Base-by-base conservation (phyloP, 192 early-diverging fungal species). In the Chytriomyces sp. region DNA sequence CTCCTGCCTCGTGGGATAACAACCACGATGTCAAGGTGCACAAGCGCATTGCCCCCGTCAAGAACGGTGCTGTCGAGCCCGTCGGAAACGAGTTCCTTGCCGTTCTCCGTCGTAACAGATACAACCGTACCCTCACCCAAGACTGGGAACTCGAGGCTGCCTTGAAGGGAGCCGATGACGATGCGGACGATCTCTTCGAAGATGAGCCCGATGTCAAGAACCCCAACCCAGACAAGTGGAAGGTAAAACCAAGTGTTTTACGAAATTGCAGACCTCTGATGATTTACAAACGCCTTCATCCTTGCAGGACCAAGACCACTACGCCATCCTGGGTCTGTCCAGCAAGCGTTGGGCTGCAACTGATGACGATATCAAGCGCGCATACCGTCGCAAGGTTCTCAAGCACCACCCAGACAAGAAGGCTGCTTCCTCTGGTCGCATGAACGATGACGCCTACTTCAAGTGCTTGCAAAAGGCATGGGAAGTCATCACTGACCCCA, bases 341-440 rank as follows among this genome's bases (percentile, higher is more conserved):
- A 91, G 91, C 80, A 87, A 94, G 77, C 89, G 98, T 61, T 97
- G 90, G 84, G 86, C 84, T 57, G 98, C 96, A 64, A 95, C 90
- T 13, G 92, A 96, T 60, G 97, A 97, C 48, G 93, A 99, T 77
- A 94, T 99, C 82, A 94, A 96, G 88, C 88, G 89, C 70, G 92
- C 95, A 26, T 91, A 96, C 84, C 92, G 95, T 79, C 86, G 89
- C 68, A 98, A 97, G 91, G 98, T 98, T 47, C 91, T 99, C 65
- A 93, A 93, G 61, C 96, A 98, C 89, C 98, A 99, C 81, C 98
- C 98, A 49, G 98, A 99, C 86, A 99, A 99, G 92, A 97, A 97
- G 88, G 94, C 93, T 20, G 93, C 92, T 13, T 81, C 86, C 20
- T 76, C 64, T 59, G 88, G 90, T 76, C 91, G 90, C 45, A 92